These are phyloP conservation scores for Sporothrix luriei DNA, from an alignment of 2,329 filamentous ascomycete genomes.

Conservation along the genomic window DNA sequence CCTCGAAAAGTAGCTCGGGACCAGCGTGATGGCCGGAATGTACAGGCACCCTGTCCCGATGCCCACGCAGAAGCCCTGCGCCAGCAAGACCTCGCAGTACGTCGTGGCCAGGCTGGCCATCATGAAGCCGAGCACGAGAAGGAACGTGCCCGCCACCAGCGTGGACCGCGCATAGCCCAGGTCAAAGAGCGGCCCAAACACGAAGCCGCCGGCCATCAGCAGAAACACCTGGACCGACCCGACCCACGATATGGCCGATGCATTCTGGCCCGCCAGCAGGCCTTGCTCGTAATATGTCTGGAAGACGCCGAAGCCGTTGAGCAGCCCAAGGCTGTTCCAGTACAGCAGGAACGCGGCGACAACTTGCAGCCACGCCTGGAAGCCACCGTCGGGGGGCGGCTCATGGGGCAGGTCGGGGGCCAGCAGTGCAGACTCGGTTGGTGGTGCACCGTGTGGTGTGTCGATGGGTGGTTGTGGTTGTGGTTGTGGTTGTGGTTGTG, in stretches of 20 bases:
- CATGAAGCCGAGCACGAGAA: constrained; percentile 53
- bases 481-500: neutral
- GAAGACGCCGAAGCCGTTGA: constrained; percentile 29
- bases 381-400: constrained; percentile 8
- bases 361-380: constrained; percentile 27
- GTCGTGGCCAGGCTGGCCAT: constrained; percentile 48
- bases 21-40: constrained; percentile 55
- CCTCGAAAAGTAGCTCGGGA: constrained; percentile 63
- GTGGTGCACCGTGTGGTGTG: neutral
- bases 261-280: constrained; percentile 29
- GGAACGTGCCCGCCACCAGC: constrained; percentile 43
- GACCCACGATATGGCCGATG: constrained; percentile 53
- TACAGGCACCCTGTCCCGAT: constrained; percentile 59
- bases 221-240: constrained; percentile 53
- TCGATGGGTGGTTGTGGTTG: too few relatives aligned
- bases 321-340: constrained; percentile 26
- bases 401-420: neutral
- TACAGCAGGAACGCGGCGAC: constrained; percentile 20
- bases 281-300: constrained; percentile 27
- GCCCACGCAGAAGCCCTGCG: constrained; percentile 60
- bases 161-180: constrained; percentile 46
- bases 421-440: neutral
- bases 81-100: constrained; percentile 55
- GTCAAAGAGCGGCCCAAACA: constrained; percentile 49
- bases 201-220: constrained; percentile 46